These are phyloP conservation scores for Diversispora epigaea DNA, from an alignment of 192 early-diverging fungal species.

Conservation along the genomic window DNA sequence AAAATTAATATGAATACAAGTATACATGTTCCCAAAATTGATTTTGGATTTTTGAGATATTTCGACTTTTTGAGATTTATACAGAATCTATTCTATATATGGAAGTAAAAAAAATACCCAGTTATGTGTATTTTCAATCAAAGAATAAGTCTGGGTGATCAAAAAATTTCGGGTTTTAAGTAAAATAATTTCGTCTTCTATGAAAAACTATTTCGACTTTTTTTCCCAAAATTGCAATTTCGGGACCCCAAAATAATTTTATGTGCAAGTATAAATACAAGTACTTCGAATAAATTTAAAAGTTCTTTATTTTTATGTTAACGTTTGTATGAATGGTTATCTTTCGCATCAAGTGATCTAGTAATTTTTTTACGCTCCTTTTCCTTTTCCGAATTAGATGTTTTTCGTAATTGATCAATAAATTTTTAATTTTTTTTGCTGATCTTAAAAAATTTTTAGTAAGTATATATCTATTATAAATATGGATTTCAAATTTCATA, in stretches of 20 bases:
- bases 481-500: neutral
- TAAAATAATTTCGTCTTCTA: too few species aligned
- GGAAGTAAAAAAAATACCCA: too few species aligned
- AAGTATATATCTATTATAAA: neutral
- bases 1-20: neutral
- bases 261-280: neutral
- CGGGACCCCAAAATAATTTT: too few species aligned
- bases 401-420: slow-evolving; percentile 13
- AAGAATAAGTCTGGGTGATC: too few species aligned
- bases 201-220: too few species aligned
- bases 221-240: too few species aligned
- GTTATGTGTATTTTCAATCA: too few species aligned
- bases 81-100: too few species aligned
- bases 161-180: too few species aligned
- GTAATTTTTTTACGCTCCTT: slow-evolving; percentile 1
- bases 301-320: neutral
- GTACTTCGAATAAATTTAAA: neutral
- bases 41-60: too few species aligned
- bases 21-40: too few species aligned
- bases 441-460: slow-evolving; percentile 1
- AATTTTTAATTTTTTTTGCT: neutral
- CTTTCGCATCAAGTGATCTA: neutral
- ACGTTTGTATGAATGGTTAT: neutral
- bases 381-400: neutral
- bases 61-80: too few species aligned